These are phyloP conservation scores for Ziziphus jujuba DNA, from an alignment of 306 rosid species.

Conservation along the genomic window DNA sequence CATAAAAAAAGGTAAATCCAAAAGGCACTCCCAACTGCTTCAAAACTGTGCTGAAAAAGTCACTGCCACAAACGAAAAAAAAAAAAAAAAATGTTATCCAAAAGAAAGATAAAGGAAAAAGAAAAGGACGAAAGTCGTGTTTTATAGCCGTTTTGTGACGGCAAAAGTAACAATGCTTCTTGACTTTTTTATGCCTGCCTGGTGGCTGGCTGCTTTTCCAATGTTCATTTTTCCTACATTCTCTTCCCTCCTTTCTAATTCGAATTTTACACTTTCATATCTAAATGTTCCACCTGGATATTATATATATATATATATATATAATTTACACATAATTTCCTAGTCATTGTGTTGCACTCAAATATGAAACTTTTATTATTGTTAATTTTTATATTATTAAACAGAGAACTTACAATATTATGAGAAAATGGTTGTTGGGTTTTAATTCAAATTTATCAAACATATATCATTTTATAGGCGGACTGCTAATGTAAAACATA, in stretches of 20 bases:
- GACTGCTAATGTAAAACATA: too few species aligned
- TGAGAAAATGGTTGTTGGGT: too few species aligned
- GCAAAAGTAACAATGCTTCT: conserved; percentile 12
- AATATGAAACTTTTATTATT: too few species aligned
- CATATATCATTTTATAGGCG: too few species aligned
- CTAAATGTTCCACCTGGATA: neutral
- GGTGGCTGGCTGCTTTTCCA: conserved; percentile 2
- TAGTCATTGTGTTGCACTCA: too few species aligned
- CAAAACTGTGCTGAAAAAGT: neutral
- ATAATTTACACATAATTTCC: too few species aligned
- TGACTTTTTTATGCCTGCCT: conserved; percentile 3
- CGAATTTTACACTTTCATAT: conserved; percentile 10
- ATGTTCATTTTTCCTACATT: neutral
- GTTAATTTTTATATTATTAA: too few species aligned
- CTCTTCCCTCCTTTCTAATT: conserved; percentile 23
- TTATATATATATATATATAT: too few species aligned
- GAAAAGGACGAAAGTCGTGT: conserved; percentile 5
- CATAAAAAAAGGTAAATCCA: neutral
- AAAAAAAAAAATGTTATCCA: neutral
- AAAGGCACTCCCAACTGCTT: conserved; percentile 1
- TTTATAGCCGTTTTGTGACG: conserved; percentile 38
- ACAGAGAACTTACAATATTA: too few species aligned
- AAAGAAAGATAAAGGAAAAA: too few species aligned
- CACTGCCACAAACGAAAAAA: neutral
- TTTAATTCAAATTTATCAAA: too few species aligned